Base-by-base conservation (phyloP, 2,329 filamentous ascomycete genomes). In the Arthrobotrys entomopaga region DNA sequence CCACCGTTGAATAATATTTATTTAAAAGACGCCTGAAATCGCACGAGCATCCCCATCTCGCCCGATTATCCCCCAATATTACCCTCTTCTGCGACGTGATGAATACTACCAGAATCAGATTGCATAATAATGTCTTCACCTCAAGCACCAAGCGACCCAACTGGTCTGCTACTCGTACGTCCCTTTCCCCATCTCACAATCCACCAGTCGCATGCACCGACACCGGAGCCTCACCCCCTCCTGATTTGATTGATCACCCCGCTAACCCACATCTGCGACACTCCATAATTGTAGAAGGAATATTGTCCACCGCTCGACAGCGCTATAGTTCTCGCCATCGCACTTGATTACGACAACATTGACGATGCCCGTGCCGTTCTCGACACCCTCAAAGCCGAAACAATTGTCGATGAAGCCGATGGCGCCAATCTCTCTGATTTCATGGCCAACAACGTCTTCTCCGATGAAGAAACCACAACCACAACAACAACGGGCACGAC, bases 301-400 rank as follows among this genome's bases (percentile, higher is more conserved):
- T 78, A 76, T 74, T 78, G 73, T 50, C 63, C 56, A 75, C 66
- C 48, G 58, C 63, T 79, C n/a, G 78, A 79, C 63, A 76, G 76
- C 50, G 61, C 78, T 16, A 70, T 78, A 59, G 77, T 79, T 29
- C 73, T 77, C 34, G 73, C 78, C 43, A 79, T 79, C 72, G 72
- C 71, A 76, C 77, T 65, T 69, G 78, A 79, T 63, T 78, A 74
- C 13, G 61, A 65, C 34, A 60, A 57, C 10, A 26, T 78, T 19
- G 57, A 75, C 5, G 42, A 48, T 22, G 76, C 75, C 13, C 75
- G 73, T n/a, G 50, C 65, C 38, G 70, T 76, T 4, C 66, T 78
- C n/a, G 56, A 71, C 20, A 61, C 72, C 19, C 66, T 78, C 3
- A 60, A 67, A 13, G 50, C 65, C 26, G 76, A 77, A 71, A 77